Evolutionary conservation across 2,329 filamentous ascomycete genomes (phyloP), one percentile per base, ranked within the genome.

Genomic region (Tolypocladium amazonense): DNA sequence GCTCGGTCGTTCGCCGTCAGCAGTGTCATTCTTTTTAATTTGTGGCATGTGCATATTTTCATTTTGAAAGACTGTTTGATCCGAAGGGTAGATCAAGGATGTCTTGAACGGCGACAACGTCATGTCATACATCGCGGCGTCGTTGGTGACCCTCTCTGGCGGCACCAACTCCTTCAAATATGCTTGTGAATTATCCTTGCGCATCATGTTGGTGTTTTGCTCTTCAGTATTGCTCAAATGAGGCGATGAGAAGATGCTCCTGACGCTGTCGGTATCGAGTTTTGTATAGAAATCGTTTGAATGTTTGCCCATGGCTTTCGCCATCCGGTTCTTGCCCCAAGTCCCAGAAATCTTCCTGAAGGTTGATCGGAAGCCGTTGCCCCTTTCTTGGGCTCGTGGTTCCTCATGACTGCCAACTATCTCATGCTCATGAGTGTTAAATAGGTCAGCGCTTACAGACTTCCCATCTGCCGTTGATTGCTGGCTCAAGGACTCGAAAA

Each of bases 401-500:
- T 14, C n/a, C 11, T 50, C 9, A 2, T 18, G 15, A 14, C 20
- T 33, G 9, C 20, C 1, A 54, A 23, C 35, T 41, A 11, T 3
- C 2, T 47, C 27, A 27, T 15, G 39, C 39, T n/a, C 15, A 9
- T 27, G 41, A n/a, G 18, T 27, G 37, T 11, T 41, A 14, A 23
- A 47, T 14, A 15, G n/a, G 4, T 25, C n/a, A 25, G 9, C n/a
- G 14, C 23, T 56, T 7, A 18, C 7, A 23, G 14, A 18, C 3
- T 11, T 20, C 3, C 12, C 25, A 20, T 33, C 45, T 15, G 33
- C 25, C 11, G 39, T 37, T 39, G 12, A 27, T 43, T 60, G 60
- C 8, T 37, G 60, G 27, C 62, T 65, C 41, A 73, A 58, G 20
- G 66, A 66, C 52, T 73, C 70, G 56, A 71, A 73, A 11, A 72